These are phyloP conservation scores for Aphanomyces cochlioides DNA, from an alignment of 352 stramenopile species.

Conservation along the genomic window DNA sequence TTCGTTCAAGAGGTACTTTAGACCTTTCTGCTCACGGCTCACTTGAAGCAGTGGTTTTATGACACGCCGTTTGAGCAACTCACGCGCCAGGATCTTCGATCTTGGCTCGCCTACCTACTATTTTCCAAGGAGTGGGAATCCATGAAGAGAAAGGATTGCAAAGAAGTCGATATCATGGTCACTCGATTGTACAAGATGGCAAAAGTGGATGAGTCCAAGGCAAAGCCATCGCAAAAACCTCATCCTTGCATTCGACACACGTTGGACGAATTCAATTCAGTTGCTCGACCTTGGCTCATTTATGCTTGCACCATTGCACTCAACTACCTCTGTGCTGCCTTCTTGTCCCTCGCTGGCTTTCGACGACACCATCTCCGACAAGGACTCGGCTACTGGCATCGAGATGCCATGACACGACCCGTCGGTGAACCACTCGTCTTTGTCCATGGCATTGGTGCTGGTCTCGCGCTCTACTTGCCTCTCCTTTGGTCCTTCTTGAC, in stretches of 20 bases:
- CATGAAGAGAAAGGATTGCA: neutral
- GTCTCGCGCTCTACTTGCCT: neutral
- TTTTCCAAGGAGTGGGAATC: neutral
- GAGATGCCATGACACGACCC: too few species aligned
- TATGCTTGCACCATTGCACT: neutral
- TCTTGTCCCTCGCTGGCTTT: neutral
- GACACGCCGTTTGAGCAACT: neutral
- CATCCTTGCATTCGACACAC: constrained; percentile 2
- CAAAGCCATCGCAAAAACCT: neutral
- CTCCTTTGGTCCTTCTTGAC: neutral
- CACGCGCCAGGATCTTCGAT: neutral
- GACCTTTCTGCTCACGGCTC: neutral
- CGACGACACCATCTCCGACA: neutral
- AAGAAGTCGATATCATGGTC: neutral
- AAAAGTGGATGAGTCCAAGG: neutral
- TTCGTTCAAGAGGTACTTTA: constrained; percentile 14
- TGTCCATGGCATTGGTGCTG: neutral
- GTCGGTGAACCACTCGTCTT: neutral
- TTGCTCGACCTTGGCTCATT: neutral
- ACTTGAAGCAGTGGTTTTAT: neutral
- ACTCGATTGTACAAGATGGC: neutral
- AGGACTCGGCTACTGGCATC: neutral
- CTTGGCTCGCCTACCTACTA: neutral
- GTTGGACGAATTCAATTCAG: neutral
- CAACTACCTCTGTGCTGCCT: neutral